Evolutionary conservation across 345 rosid species (phyloP), one percentile per base, ranked within the genome.

Genomic region (Syzygium aqueum): DNA sequence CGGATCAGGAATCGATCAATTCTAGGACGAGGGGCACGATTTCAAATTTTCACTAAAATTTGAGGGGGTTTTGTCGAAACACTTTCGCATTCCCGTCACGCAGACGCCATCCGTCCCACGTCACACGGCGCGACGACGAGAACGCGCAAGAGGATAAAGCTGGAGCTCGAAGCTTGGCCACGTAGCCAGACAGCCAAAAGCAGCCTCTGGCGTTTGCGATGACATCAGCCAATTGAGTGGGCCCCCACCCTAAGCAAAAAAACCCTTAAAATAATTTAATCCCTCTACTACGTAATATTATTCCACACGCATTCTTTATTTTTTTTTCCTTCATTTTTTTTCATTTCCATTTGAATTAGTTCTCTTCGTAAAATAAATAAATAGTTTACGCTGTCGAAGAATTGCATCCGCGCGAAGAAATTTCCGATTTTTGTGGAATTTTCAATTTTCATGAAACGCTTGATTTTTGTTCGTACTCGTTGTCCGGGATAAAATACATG

Each of bases 401-500:
- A 61, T 12, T 61, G 27, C 12, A 61, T 61, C 2, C 4, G 0
- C 5, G 15, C 0, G n/a, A 0, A 5, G 13, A 13, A 5, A 61
- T 1, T 12, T 61, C 16, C 6, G 13, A 61, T n/a, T 12, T 25
- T 57, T 12, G 27, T 11, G 16, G 7, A 59, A 27, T 27, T 59
- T 59, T 25, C 0, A n/a, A 0, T 61, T 61, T 61, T n/a, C 4
- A 27, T 6, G 17, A 61, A 61, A 27, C 2, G n/a, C 0, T 2
- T 13, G 2, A 27, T 61, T 61, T 61, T 23, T 25, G 33, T 27
- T 61, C 46, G 0, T 43, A 43, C 46, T 43, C 46, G 46, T 43
- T 4, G 46, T 43, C 46, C 46, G 1, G 1, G 46, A 43, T 43
- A 43, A 43, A 43, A 43, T 43, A 6, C 0, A 43, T 1, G 46